Evolutionary conservation across 2,329 filamentous ascomycete species (phyloP).

Genomic region (Xenosphaeropsis pyriputrescens): DNA sequence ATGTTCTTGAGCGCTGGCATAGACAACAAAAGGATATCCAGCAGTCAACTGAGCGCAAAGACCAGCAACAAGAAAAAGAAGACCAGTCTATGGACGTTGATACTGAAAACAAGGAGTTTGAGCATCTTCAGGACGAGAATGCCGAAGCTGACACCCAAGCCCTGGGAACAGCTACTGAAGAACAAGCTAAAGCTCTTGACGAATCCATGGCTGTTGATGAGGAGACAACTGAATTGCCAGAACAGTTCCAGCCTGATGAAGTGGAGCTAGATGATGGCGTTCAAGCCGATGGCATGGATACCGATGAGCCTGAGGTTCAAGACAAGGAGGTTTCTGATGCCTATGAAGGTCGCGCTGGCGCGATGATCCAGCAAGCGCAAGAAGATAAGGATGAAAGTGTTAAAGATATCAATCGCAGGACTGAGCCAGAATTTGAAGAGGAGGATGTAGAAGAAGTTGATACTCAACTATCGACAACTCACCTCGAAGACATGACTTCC

Average conservation of each 20-base stretch:
- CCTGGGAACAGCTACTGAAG: conserved; percentile 73
- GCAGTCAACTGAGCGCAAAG: conserved; percentile 28
- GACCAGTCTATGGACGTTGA: conserved; percentile 26
- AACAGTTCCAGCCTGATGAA: conserved; percentile 26
- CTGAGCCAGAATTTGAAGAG: conserved; percentile 19
- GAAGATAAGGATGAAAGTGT: conserved; percentile 30
- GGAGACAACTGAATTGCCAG: conserved; percentile 43
- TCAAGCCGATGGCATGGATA: conserved; percentile 24
- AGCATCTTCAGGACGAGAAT: conserved; percentile 80
- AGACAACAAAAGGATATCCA: conserved; percentile 71
- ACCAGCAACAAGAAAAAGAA: conserved; percentile 5
- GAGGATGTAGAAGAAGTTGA: conserved; percentile 21
- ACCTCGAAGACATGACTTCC: conserved; percentile 30
- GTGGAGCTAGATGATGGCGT: conserved; percentile 30
- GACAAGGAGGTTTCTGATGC: conserved; percentile 27
- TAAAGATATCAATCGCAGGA: conserved; percentile 28
- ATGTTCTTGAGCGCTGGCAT: conserved; percentile 88
- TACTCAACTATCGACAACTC: conserved; percentile 57
- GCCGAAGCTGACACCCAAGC: conserved; percentile 78
- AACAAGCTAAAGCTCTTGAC: conserved; percentile 74
- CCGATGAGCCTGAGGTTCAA: conserved; percentile 24
- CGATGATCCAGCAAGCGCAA: conserved; percentile 32
- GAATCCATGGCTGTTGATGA: conserved; percentile 79
- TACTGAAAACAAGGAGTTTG: conserved; percentile 75
- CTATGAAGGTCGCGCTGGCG: conserved; percentile 43